Conservation (phyloP, 1,284 basidiomycete species). For the Ceratobasidium sp. region DNA sequence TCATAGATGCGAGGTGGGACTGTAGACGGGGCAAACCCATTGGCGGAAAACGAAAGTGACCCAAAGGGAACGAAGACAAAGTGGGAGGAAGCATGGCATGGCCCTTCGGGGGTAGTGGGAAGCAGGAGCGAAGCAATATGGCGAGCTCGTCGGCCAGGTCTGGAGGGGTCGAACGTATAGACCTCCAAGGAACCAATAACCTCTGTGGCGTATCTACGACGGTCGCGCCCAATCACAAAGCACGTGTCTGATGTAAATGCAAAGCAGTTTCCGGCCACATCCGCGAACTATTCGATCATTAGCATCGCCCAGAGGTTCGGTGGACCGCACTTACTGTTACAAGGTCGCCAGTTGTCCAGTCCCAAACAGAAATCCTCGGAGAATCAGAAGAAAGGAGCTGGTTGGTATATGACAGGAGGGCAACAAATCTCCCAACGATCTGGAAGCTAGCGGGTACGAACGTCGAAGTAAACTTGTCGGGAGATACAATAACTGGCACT, state of each 20-base stretch:
- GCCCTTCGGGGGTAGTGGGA: background rate
- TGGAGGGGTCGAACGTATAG: slow-evolving; percentile 2
- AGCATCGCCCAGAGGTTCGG: background rate
- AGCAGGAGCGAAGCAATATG: slow-evolving; percentile 34
- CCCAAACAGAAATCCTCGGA: slow-evolving; percentile 18
- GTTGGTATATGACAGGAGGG: slow-evolving; percentile 12
- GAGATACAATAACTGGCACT: background rate
- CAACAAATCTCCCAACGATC: slow-evolving; percentile 19
- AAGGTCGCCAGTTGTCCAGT: slow-evolving; percentile 33
- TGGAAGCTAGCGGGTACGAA: slow-evolving; percentile 10
- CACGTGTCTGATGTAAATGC: slow-evolving; percentile 19
- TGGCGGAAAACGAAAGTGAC: background rate
- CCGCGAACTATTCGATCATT: background rate
- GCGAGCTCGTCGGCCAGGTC: background rate
- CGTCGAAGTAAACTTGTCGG: background rate
- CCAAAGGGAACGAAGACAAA: background rate
- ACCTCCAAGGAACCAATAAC: slow-evolving; percentile 25
- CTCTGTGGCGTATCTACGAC: slow-evolving; percentile 7
- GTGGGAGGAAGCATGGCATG: slow-evolving; percentile 3
- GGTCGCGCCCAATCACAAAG: background rate
- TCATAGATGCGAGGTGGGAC: slow-evolving; percentile 35
- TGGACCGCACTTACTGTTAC: background rate
- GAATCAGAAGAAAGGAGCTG: background rate
- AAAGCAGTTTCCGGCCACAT: slow-evolving; percentile 22
- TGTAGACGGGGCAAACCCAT: background rate